Evolutionary conservation across 257 asterid genomes (phyloP).

Genomic region (Agastache rugosa): DNA sequence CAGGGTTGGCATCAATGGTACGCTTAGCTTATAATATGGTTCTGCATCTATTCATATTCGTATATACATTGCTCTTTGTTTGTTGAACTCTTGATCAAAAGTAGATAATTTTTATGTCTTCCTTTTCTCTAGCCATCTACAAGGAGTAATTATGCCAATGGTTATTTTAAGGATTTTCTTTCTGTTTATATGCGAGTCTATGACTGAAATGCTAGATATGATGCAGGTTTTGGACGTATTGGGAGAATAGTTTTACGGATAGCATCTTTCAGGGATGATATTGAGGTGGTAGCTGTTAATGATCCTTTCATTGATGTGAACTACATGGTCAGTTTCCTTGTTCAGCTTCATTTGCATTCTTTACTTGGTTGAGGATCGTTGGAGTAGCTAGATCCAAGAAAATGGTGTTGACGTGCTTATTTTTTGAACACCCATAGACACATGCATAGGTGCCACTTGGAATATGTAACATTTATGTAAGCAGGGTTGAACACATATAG

Average conservation of each 20-base stretch:
- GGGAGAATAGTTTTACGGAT: slow-evolving; percentile 91
- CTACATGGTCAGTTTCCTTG: slow-evolving; percentile 79
- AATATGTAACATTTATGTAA: slow-evolving; percentile 7
- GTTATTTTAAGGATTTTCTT: background rate
- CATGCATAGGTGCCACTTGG: background rate
- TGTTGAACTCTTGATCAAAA: background rate
- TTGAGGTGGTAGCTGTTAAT: slow-evolving; percentile 95
- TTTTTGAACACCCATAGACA: background rate
- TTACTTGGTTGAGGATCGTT: slow-evolving; percentile 17
- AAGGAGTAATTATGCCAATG: background rate
- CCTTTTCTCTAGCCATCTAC: slow-evolving; percentile 5
- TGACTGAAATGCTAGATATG: slow-evolving; percentile 24
- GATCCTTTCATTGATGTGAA: slow-evolving; percentile 96
- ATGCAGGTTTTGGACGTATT: slow-evolving; percentile 95
- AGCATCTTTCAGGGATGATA: slow-evolving; percentile 90
- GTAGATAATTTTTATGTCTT: background rate
- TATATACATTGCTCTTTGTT: slow-evolving; percentile 13
- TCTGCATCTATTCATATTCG: slow-evolving; percentile 20
- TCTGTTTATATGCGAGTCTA: background rate
- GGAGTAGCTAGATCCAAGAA: slow-evolving; percentile 13
- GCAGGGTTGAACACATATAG: background rate
- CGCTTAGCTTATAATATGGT: slow-evolving; percentile 26
- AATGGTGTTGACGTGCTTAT: slow-evolving; percentile 16
- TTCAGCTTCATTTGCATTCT: slow-evolving; percentile 24
- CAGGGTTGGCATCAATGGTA: slow-evolving; percentile 91